These are phyloP conservation scores for Daldinia sp. DNA, from an alignment of 2,329 filamentous ascomycete genomes.

Conservation along the genomic window DNA sequence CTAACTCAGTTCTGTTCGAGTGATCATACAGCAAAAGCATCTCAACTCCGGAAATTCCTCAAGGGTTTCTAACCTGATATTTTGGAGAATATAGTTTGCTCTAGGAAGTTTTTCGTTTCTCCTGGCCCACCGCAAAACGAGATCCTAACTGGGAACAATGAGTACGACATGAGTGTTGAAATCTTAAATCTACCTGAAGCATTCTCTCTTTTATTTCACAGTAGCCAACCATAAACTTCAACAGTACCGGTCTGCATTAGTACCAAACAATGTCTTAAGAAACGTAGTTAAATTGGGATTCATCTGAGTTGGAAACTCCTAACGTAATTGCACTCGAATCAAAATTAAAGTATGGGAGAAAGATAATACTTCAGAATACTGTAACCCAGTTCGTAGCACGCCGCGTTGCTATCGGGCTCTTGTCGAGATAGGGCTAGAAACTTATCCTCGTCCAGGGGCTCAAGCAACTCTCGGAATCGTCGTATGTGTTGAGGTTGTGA, in stretches of 20 bases:
- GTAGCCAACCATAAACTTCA: not conserved
- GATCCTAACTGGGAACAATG: not conserved
- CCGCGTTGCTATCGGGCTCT: conserved; percentile 42
- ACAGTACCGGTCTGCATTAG: not conserved
- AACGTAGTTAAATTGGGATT: not conserved
- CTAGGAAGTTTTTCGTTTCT: not conserved
- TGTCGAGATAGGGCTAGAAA: conserved; percentile 54
- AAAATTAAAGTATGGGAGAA: conserved; percentile 60
- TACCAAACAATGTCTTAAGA: not conserved
- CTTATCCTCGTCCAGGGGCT: conserved; percentile 61
- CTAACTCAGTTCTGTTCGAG: too few species aligned
- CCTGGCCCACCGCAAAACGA: not conserved
- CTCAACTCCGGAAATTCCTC: not conserved
- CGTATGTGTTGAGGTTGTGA: conserved; percentile 49
- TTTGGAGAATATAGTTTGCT: not conserved
- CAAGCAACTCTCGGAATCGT: conserved; percentile 58
- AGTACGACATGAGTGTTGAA: not conserved
- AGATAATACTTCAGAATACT: conserved; percentile 67
- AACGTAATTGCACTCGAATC: conserved; percentile 7
- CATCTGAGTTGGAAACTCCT: not conserved
- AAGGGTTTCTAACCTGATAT: not conserved
- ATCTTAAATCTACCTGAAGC: not conserved
- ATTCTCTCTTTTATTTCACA: not conserved
- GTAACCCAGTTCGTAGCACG: conserved; percentile 65
- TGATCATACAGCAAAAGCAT: too few species aligned